A percentile compares a stretch with the other conserved stretches of the same genome.
phyloP scores from a whole-genome alignment of 345 rosid species.

The Hypericum perforatum region DNA sequence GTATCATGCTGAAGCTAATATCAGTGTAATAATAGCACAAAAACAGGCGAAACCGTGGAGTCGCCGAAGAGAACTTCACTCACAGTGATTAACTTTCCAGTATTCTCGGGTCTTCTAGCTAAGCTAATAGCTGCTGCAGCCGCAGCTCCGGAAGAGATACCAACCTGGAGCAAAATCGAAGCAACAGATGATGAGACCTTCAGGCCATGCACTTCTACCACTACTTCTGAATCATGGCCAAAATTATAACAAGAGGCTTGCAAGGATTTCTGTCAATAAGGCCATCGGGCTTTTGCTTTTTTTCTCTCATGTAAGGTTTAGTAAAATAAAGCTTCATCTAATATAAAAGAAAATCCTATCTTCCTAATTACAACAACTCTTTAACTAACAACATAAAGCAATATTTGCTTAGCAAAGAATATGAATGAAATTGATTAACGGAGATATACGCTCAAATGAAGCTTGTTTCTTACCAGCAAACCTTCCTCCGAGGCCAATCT shows the following conservation, averaged over 20 bases:
- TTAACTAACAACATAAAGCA: constrained; percentile 55
- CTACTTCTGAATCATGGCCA: no score
- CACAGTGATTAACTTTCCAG: constrained; percentile 80
- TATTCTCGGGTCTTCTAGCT: constrained; percentile 76
- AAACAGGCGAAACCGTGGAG: background rate
- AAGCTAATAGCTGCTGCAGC: constrained; percentile 82
- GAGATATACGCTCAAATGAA: constrained; percentile 3
- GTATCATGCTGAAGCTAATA: background rate
- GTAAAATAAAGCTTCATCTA: no score
- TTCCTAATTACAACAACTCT: no score
- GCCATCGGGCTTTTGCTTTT: no score
- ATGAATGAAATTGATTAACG: background rate
- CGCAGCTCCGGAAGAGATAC: constrained; percentile 95
- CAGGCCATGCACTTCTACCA: no score
- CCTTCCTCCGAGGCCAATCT: constrained; percentile 88
- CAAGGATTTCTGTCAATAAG: no score
- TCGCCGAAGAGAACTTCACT: constrained; percentile 11
- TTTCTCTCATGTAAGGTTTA: no score
- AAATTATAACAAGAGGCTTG: no score
- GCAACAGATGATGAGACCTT: background rate
- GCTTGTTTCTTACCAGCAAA: constrained; percentile 47
- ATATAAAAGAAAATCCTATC: no score
- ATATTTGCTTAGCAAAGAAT: background rate
- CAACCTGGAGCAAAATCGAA: constrained; percentile 41
- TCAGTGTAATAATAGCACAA: background rate